Evolutionary conservation across 345 rosid species (phyloP), one percentile per base, ranked within the genome.

Genomic region (Hibiscus mutabilis): DNA sequence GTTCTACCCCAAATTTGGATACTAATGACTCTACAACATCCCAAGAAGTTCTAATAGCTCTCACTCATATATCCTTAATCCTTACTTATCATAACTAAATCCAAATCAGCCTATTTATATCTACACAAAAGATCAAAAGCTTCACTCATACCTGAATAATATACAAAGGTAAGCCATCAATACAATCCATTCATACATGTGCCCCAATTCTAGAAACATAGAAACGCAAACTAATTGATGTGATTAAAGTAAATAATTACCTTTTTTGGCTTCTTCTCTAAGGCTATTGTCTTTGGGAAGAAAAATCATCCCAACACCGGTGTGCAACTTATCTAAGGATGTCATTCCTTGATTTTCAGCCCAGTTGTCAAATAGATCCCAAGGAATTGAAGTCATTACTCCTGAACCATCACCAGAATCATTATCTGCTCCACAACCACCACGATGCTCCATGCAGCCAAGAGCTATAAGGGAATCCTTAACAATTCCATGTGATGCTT

Each of bases 381-480:
- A 95, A 11, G 99, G 99, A 73, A 95, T 90, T 65, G 94, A 92
- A 79, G 99, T 87, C 99, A 92, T 95, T 77, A 95, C 66, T 73
- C 99, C 99, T 2, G 99, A 79, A 55, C 99, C 99, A 79, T 95
- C 99, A 75, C 99, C 97, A 61, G 97, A 95, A 83, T 90, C 96
- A 81, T 92, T 92, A 77, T 95, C 99, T 64, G 99, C 91, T 73
- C 99, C 99, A 83, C 99, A 95, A 24, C 99, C 97, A 22, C 99
- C 99, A 73, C 99, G 97, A 77, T 95, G 99, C 77, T 95, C 97
- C 99, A 95, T 95, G 81, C 99, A 95, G 37, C 97, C 91, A 72
- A 95, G 97, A 72, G 97, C 97, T 27, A 77, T 73, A 74, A 95
- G 96, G 67, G 97, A 97, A 85, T 92, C 93, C 65, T 83, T 79